Percentiles rank a stretch among this genome's conserved stretches.
These are phyloP conservation scores for Echinosophora koreensis DNA, from an alignment of 306 rosid species.

Conservation along the genomic window DNA sequence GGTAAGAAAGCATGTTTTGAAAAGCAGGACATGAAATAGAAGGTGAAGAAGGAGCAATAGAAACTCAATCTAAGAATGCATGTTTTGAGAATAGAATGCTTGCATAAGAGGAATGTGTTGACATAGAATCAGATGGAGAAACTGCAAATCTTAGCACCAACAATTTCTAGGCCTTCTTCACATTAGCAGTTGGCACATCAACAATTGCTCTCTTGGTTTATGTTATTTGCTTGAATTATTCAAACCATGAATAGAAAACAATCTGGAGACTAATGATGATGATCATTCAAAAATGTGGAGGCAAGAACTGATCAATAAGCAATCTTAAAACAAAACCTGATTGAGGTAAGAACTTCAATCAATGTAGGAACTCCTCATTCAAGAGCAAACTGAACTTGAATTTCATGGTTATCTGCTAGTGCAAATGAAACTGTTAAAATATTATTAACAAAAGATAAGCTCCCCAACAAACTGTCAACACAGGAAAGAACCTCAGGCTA, in stretches of 20 bases:
- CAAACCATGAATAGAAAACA: conserved; percentile 8
- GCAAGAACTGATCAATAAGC: neutral
- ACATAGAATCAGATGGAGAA: neutral
- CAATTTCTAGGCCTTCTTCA: conserved; percentile 53
- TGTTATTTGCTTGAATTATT: neutral
- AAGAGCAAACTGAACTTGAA: no score
- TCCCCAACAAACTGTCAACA: no score
- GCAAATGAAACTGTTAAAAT: no score
- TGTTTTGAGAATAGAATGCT: conserved; percentile 55
- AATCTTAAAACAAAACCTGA: no score
- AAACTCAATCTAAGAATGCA: conserved; percentile 25
- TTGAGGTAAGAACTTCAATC: no score
- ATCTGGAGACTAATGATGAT: conserved; percentile 38
- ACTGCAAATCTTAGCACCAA: conserved; percentile 52
- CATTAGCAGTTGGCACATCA: conserved; percentile 54
- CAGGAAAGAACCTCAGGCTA: no score
- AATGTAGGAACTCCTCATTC: no score
- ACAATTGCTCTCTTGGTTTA: conserved; percentile 53
- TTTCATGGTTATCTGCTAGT: no score
- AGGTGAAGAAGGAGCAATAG: neutral
- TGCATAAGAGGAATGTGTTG: conserved; percentile 47
- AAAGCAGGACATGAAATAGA: conserved; percentile 11
- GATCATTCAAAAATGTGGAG: conserved; percentile 43
- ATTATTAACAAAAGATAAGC: no score
- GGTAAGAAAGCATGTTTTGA: neutral